phyloP scores from a whole-genome alignment of 768 basidiomycete species.

The Boletales sp. region DNA sequence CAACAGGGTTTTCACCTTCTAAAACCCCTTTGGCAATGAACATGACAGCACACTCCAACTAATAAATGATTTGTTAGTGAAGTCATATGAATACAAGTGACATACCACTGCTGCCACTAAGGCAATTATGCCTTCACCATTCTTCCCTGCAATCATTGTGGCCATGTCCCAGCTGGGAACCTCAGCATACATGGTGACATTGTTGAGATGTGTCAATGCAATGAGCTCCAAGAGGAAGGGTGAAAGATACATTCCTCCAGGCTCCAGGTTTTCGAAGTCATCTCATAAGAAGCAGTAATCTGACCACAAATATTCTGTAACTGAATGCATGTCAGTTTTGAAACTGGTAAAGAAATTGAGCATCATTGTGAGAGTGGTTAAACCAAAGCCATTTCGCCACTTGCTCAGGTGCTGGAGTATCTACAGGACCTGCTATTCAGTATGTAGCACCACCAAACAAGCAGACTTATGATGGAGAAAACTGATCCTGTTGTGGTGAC shows the following conservation, averaged over 20 bases:
- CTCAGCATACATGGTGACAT: background rate
- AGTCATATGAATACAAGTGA: background rate
- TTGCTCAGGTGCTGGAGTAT: slow-evolving; percentile 1
- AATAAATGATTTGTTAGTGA: background rate
- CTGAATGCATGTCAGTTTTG: background rate
- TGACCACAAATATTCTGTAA: background rate
- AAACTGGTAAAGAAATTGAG: slow-evolving; percentile 2
- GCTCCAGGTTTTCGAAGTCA: background rate
- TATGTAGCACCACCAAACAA: background rate
- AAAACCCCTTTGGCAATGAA: background rate
- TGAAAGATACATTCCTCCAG: background rate
- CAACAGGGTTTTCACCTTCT: background rate
- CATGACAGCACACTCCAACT: slow-evolving; percentile 1
- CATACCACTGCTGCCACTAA: slow-evolving; percentile 3
- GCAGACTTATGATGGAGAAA: slow-evolving; percentile 1
- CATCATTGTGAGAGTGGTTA: slow-evolving; percentile 6
- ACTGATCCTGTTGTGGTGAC: slow-evolving; percentile 3
- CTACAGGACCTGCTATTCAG: background rate
- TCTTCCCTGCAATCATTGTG: background rate
- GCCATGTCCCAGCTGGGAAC: background rate
- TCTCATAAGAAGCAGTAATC: slow-evolving; percentile 3
- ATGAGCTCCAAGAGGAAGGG: slow-evolving; percentile 3
- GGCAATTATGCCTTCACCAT: slow-evolving; percentile 1
- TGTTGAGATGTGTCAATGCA: slow-evolving; percentile 1
- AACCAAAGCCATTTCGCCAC: slow-evolving; percentile 7